Conservation (phyloP, 2,329 filamentous ascomycete genomes). For the Penicillium sp. region DNA sequence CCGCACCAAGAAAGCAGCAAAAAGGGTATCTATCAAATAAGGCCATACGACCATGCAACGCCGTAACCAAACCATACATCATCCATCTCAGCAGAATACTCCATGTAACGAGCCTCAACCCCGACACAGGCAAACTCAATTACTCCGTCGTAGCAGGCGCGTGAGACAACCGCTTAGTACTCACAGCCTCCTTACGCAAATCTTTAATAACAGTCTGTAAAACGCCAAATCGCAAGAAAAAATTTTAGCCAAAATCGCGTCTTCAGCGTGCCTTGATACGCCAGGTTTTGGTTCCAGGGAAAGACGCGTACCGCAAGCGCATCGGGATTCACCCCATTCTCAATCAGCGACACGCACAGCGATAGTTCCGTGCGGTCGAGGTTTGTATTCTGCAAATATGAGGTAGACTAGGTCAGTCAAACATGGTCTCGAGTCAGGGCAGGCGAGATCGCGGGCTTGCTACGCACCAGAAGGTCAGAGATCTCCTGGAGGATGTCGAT, state of each 20-base stretch:
- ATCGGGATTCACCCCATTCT: conserved; percentile 96
- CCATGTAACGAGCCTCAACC: not conserved
- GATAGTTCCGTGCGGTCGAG: conserved; percentile 88
- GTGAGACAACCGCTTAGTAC: conserved; percentile 28
- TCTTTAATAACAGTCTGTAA: conserved; percentile 50
- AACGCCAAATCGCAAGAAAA: not conserved
- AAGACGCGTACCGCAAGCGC: conserved; percentile 76
- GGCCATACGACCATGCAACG: conserved; percentile 11
- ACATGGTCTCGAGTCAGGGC: not conserved
- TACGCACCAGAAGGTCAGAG: conserved; percentile 47
- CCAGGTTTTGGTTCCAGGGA: not conserved
- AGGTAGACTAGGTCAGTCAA: not conserved
- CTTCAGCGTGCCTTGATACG: not conserved
- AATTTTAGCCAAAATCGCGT: conserved; percentile 9
- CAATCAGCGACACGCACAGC: conserved; percentile 93
- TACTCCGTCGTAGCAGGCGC: conserved; percentile 22
- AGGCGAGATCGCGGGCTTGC: not conserved
- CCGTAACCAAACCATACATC: conserved; percentile 9
- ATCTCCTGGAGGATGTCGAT: conserved; percentile 55
- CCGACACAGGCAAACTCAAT: not conserved
- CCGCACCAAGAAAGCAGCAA: not conserved
- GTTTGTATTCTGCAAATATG: conserved; percentile 73
- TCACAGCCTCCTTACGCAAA: conserved; percentile 42
- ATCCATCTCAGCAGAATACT: not conserved
- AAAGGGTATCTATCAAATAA: conserved; percentile 21